Base-by-base conservation (phyloP, 139 green algal genomes). In the Tetraselmis chui region DNA sequence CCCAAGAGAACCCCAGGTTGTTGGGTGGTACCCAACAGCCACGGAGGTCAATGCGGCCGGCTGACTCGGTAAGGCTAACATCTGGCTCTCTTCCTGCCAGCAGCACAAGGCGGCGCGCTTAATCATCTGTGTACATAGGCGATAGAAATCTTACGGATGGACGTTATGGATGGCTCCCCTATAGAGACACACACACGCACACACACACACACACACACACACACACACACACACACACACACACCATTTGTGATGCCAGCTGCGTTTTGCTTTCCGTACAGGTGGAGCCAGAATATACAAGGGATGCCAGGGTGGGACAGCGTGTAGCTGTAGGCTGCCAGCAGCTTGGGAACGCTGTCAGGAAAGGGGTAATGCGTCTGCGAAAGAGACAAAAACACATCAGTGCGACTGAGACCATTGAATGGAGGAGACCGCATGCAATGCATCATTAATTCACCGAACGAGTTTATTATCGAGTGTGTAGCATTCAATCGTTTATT, bases 341-440 rank as follows among this genome's bases (percentile, higher is more conserved):
- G 79, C 59, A 83, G 28, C 32, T 82, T 78, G 26, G 80, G 28
- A 1, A 82, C 32, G 58, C 29, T 76, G 24, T 78, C 45, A 23
- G 77, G 77, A 59, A 86, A 86, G 29, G 82, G 82, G 23, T 80
- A 86, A 29, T 86, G 82, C 18, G 77, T 59, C 79, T 82, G 30
- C n/a, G 28, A 67, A 67, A 67, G 45, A 67, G 18, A 67, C 11
- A 67, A 67, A n/a, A n/a, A n/a, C n/a, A n/a, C n/a, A n/a, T n/a
- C n/a, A n/a, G n/a, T n/a, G n/a, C n/a, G n/a, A n/a, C n/a, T n/a
- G n/a, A n/a, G n/a, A n/a, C n/a, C n/a, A n/a, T n/a, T n/a, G n/a
- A n/a, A n/a, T n/a, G n/a, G n/a, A n/a, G n/a, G n/a, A n/a, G n/a
- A n/a, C n/a, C n/a, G n/a, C n/a, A n/a, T n/a, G n/a, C n/a, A n/a